Conservation (phyloP, 192 early-diverging fungal genomes). For the Podochytrium sp. region DNA sequence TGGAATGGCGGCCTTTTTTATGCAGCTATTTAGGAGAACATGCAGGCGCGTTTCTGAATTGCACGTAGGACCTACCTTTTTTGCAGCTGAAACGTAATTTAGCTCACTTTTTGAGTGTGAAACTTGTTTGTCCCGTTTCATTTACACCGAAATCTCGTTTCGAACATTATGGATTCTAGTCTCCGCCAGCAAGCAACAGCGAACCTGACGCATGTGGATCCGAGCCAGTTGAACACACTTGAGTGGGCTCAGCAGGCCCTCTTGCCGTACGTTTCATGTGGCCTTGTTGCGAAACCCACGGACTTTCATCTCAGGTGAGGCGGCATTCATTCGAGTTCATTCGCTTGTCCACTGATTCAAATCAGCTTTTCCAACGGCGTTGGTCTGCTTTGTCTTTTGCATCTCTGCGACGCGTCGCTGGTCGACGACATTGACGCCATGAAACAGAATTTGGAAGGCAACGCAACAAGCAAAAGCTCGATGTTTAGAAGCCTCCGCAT, state of each 20-base stretch:
- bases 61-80: no score
- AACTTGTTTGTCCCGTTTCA: no score
- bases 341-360: not conserved
- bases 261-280: not conserved
- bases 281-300: constrained; percentile 21
- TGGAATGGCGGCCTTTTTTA: no score
- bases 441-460: not conserved
- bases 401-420: not conserved
- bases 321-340: not conserved
- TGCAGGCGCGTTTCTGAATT: no score
- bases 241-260: constrained; percentile 15
- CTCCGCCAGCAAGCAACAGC: no score
- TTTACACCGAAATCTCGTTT: no score
- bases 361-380: constrained; percentile 24
- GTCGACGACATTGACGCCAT: constrained; percentile 20
- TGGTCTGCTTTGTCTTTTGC: constrained; percentile 14
- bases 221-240: not conserved
- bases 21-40: no score
- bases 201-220: no score
- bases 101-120: no score
- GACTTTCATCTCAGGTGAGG: constrained; percentile 14
- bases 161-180: no score
- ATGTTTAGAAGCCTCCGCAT: not conserved
- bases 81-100: no score
- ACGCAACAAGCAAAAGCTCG: not conserved